phyloP scores from a whole-genome alignment of 1,139 yeast genomes.

The Komagataea norvegica region DNA sequence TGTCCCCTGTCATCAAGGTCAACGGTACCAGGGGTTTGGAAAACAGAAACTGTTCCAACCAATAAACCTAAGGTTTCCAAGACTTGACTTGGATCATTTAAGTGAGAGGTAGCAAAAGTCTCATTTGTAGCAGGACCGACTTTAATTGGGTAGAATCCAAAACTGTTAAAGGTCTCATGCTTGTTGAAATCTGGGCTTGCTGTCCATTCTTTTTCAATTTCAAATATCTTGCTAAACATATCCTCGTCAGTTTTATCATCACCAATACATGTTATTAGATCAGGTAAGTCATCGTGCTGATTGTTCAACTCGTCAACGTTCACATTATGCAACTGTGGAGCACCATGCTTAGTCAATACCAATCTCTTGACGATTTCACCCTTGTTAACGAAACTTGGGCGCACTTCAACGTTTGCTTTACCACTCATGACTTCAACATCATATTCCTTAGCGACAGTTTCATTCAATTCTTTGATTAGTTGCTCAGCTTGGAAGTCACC shows the following conservation, averaged over 20 bases:
- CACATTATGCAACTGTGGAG: slow-evolving; percentile 26
- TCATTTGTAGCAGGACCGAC: slow-evolving; percentile 93
- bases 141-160: slow-evolving; percentile 80
- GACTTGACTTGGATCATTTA: slow-evolving; percentile 82
- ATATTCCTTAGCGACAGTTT: slow-evolving; percentile 56
- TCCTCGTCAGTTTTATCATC: slow-evolving; percentile 98
- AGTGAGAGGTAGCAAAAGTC: slow-evolving; percentile 84
- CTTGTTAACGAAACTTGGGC: slow-evolving; percentile 91
- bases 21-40: slow-evolving; percentile 73
- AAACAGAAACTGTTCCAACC: slow-evolving; percentile 68
- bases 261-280: slow-evolving; percentile 84
- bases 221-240: slow-evolving; percentile 77
- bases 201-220: slow-evolving; percentile 48
- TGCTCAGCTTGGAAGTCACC: slow-evolving; percentile 83
- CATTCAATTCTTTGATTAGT: slow-evolving; percentile 59
- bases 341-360: slow-evolving; percentile 58
- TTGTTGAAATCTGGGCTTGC: slow-evolving; percentile 29
- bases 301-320: slow-evolving; percentile 32
- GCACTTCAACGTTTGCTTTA: slow-evolving; percentile 93
- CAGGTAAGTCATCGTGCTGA: slow-evolving; percentile 54
- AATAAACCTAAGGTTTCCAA: slow-evolving; percentile 78
- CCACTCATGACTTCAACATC: slow-evolving; percentile 97
- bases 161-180: slow-evolving; percentile 43
- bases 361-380: slow-evolving; percentile 91
- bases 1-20: slow-evolving; percentile 76